Evolutionary conservation across 495 filamentous ascomycete species (phyloP), one percentile per base, ranked within the genome.

Genomic region (Filosporella fistucella): DNA sequence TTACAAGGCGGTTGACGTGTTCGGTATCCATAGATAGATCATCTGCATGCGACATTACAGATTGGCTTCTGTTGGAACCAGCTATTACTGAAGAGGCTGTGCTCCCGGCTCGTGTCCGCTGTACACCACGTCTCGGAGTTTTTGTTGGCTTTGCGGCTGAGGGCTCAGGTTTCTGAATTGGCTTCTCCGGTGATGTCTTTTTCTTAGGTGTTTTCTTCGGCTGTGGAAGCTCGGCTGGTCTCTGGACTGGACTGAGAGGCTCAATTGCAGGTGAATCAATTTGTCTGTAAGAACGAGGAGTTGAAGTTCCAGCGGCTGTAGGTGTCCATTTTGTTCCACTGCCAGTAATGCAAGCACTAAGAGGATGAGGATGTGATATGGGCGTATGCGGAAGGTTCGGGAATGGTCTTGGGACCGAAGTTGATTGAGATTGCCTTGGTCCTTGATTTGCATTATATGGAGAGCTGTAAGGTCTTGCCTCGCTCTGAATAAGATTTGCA

Each of bases 31-130:
- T 52, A n/a, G 67, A 67, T 1, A 69, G 59, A 25, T 78, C 78
- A 45, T 75, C 78, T 25, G 75, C 72, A 29, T 77, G 75, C 2
- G 77, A 81, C 25, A 68, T 56, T 11, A 81, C 64, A 4, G 84
- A 88, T 45, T 41, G 50, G 30, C 57, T 60, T 49, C 53, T 44
- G 25, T 34, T 30, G 23, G 61, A 49, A 29, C 60, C 45, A 37
- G 55, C 59, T 21, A 68, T 54, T 35, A 58, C 66, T 0, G 76
- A 76, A 3, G 80, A 81, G 21, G 72, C 67, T 18, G 67, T 69
- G 51, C 81, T 82, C 20, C 65, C 67, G 36, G 71, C 77, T 54
- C 59, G 49, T 38, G 59, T 63, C 64, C 58, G 70, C 17, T 44
- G 38, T 20, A 32, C 13, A 6, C 37, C 52, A 16, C 64, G 45